Conservation (phyloP, 192 early-diverging fungal species). For the Spizellomyces punctatus region DNA sequence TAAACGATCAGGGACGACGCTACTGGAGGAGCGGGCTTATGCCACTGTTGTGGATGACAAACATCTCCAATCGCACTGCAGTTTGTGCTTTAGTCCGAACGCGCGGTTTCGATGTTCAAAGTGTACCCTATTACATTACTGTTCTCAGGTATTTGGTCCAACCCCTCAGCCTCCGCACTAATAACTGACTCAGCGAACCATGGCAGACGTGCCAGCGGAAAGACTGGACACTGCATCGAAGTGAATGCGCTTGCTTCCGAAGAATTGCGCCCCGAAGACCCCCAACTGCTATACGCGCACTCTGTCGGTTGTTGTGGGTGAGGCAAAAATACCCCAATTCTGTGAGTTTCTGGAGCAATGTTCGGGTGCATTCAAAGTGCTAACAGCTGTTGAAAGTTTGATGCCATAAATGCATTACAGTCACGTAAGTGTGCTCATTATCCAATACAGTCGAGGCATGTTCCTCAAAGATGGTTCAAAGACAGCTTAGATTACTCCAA, state of each 20-base stretch:
- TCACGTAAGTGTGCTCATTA: slow-evolving; percentile 6
- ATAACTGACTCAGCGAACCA: neutral
- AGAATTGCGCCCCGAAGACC: slow-evolving; percentile 25
- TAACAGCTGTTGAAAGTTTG: neutral
- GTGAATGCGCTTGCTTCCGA: slow-evolving; percentile 18
- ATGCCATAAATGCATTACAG: neutral
- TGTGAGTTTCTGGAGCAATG: neutral
- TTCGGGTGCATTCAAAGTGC: neutral
- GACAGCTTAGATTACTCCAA: slow-evolving; percentile 17
- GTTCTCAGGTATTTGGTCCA: slow-evolving; percentile 29
- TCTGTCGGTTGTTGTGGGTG: slow-evolving; percentile 34
- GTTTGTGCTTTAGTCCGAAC: slow-evolving; percentile 17
- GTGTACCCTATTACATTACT: slow-evolving; percentile 28
- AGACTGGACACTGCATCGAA: slow-evolving; percentile 23
- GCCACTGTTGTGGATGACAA: slow-evolving; percentile 24
- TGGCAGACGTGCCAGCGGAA: slow-evolving; percentile 20
- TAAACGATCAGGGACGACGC: neutral
- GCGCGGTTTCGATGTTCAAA: slow-evolving; percentile 20
- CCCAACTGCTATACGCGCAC: slow-evolving; percentile 35
- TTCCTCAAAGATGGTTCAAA: neutral
- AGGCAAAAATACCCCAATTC: neutral
- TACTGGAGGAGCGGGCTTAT: slow-evolving; percentile 16
- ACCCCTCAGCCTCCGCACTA: neutral
- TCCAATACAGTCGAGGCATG: neutral
- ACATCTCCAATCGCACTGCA: slow-evolving; percentile 22